A percentile compares a stretch with the other conserved stretches of the same genome.
phyloP scores from a whole-genome alignment of 768 basidiomycete genomes.

The Kwoniella pini region DNA sequence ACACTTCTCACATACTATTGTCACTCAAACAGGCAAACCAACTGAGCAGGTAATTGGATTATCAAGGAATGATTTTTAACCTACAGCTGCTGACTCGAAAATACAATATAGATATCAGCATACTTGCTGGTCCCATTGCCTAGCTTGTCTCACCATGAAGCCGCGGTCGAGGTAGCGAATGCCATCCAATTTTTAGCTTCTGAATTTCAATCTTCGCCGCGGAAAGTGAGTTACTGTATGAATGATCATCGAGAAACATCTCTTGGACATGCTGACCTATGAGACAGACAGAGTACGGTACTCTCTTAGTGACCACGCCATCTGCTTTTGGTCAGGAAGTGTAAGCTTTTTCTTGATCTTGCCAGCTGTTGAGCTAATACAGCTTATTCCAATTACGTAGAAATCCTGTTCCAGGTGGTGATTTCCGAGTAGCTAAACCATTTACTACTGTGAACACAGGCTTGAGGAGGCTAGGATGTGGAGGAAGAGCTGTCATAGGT shows the following conservation, averaged over 20 bases:
- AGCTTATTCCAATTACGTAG: constrained; percentile 8
- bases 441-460: constrained; percentile 45
- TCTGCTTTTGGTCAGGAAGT: constrained; percentile 44
- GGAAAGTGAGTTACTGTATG: constrained; percentile 22
- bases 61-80: background rate
- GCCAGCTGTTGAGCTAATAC: no score
- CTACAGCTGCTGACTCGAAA: background rate
- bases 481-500: constrained; percentile 44
- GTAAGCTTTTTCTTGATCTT: no score
- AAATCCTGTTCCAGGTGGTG: constrained; percentile 42
- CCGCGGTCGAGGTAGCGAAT: constrained; percentile 22
- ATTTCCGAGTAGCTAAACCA: constrained; percentile 40
- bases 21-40: constrained; percentile 47
- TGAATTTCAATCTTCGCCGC: constrained; percentile 31
- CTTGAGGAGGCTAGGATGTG: constrained; percentile 45
- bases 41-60: constrained; percentile 35
- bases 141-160: constrained; percentile 24
- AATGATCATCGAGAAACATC: no score
- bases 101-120: constrained; percentile 42
- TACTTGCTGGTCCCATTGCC: constrained; percentile 34
- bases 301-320: constrained; percentile 41
- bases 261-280: background rate
- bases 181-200: constrained; percentile 31
- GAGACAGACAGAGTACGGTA: constrained; percentile 39
- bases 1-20: constrained; percentile 47